These are phyloP conservation scores for Candida labiduridarum DNA, from an alignment of 1,139 yeast genomes.

Conservation along the genomic window DNA sequence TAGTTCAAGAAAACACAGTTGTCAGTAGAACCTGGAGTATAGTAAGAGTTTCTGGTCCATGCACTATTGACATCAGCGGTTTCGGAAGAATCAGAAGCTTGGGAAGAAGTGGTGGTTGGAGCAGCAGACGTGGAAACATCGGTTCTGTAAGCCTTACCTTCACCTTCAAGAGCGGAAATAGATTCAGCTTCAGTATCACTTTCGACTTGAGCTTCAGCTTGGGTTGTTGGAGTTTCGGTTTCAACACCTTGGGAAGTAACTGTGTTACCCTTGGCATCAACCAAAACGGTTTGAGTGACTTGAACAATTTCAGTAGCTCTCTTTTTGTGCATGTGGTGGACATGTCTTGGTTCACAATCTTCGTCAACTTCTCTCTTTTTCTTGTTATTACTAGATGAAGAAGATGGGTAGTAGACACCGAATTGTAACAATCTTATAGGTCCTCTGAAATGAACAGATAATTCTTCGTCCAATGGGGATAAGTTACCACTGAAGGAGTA, in stretches of 20 bases:
- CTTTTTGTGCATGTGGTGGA: conserved; percentile 65
- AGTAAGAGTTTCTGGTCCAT: conserved; percentile 81
- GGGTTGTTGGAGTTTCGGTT: conserved; percentile 29
- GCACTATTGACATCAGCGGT: conserved; percentile 44
- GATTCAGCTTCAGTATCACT: conserved; percentile 23
- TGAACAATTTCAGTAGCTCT: conserved; percentile 65
- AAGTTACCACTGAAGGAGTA: conserved; percentile 59
- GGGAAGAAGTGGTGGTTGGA: conserved; percentile 29
- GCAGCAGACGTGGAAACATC: conserved; percentile 23
- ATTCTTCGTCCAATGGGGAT: conserved; percentile 68
- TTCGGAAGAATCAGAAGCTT: conserved; percentile 30
- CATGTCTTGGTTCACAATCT: conserved; percentile 44
- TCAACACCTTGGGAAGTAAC: conserved; percentile 34
- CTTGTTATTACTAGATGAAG: conserved; percentile 32
- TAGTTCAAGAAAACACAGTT: conserved; percentile 85
- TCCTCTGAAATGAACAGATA: conserved; percentile 83
- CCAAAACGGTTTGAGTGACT: conserved; percentile 75
- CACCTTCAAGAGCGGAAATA: conserved; percentile 8
- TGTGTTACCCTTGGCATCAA: conserved; percentile 57
- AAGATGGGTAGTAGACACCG: conserved; percentile 59
- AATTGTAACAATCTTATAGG: conserved; percentile 65
- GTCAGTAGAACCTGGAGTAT: conserved; percentile 55
- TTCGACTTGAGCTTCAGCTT: conserved; percentile 13
- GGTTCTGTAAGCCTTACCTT: conserved; percentile 19
- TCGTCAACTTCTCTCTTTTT: conserved; percentile 33